Evolutionary conservation across 345 rosid genomes (phyloP).

Genomic region (Eucalyptus decipiens): DNA sequence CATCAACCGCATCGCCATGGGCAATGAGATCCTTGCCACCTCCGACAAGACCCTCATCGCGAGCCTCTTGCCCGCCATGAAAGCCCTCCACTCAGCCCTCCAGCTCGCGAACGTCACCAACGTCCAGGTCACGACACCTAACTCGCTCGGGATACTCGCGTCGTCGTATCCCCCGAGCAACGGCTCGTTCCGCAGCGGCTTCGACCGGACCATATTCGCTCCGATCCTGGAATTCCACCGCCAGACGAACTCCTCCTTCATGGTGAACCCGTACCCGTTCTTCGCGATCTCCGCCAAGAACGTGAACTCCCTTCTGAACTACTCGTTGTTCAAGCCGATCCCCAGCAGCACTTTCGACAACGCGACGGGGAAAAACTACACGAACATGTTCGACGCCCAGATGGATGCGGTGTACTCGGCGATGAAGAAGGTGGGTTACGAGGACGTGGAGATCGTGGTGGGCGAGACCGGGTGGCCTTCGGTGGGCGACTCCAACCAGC

Average conservation of each 20-base stretch:
- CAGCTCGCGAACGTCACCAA: constrained; percentile 34
- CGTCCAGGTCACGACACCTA: constrained; percentile 60
- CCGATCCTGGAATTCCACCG: constrained; percentile 65
- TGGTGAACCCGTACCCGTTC: constrained; percentile 86
- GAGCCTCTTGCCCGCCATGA: constrained; percentile 55
- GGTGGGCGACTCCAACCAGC: constrained; percentile 50
- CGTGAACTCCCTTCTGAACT: constrained; percentile 48
- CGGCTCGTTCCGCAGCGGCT: constrained; percentile 50
- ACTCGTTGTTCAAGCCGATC: constrained; percentile 67
- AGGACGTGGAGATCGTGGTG: constrained; percentile 70
- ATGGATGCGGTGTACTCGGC: constrained; percentile 82
- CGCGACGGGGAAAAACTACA: constrained; percentile 56
- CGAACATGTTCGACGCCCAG: constrained; percentile 99
- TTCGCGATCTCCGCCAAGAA: constrained; percentile 50
- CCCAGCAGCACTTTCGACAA: constrained; percentile 30
- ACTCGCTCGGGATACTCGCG: constrained; percentile 54
- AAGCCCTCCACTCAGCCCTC: constrained; percentile 37
- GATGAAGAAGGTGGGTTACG: constrained; percentile 48
- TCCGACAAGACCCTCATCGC: constrained; percentile 63
- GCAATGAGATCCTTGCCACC: background rate
- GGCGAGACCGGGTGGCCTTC: constrained; percentile 99
- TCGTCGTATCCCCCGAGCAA: constrained; percentile 67
- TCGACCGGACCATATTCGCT: constrained; percentile 43
- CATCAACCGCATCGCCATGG: constrained; percentile 9
- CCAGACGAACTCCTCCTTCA: constrained; percentile 58